Evolutionary conservation across 2,329 filamentous ascomycete species (phyloP).

Genomic region (Curvularia lunata): DNA sequence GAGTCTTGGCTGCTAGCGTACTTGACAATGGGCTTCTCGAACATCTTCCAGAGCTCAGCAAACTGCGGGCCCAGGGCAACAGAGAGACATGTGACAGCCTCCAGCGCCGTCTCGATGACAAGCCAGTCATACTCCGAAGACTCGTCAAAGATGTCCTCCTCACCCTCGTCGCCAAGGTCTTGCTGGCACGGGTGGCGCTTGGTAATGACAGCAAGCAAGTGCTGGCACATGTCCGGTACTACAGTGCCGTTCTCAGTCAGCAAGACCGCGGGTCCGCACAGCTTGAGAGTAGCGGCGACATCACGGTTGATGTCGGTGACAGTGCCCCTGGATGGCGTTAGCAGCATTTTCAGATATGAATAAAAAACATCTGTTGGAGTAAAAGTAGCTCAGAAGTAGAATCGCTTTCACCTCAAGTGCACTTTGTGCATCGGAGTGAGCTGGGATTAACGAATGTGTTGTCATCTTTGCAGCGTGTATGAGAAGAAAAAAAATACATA

Average conservation of each 20-base stretch:
- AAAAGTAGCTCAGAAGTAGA: slow-evolving; percentile 62
- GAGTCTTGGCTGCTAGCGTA: slow-evolving; percentile 85
- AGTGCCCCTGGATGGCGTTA: slow-evolving; percentile 66
- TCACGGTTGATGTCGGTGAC: slow-evolving; percentile 96
- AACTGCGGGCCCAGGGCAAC: slow-evolving; percentile 82
- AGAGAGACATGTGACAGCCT: slow-evolving; percentile 85
- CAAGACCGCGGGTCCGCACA: slow-evolving; percentile 86
- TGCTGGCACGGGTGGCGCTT: slow-evolving; percentile 93
- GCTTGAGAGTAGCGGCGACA: slow-evolving; percentile 85
- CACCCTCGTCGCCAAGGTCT: slow-evolving; percentile 81
- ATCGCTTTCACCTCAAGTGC: slow-evolving; percentile 90
- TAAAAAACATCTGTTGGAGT: slow-evolving; percentile 44
- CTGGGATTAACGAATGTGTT: slow-evolving; percentile 92
- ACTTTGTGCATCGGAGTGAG: slow-evolving; percentile 94
- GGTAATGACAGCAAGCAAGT: slow-evolving; percentile 79
- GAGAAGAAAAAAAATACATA: slow-evolving; percentile 61
- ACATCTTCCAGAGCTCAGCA: slow-evolving; percentile 90
- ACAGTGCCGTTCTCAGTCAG: slow-evolving; percentile 68
- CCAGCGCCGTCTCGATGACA: slow-evolving; percentile 90
- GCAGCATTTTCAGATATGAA: slow-evolving; percentile 15
- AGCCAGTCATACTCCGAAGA: slow-evolving; percentile 98
- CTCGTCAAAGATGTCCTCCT: slow-evolving; percentile 70
- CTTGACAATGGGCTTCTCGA: slow-evolving; percentile 89
- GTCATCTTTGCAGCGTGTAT: slow-evolving; percentile 68
- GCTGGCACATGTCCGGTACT: slow-evolving; percentile 76